Evolutionary conservation across 2,329 filamentous ascomycete genomes (phyloP).

Genomic region (Malbranchea zuffiana): DNA sequence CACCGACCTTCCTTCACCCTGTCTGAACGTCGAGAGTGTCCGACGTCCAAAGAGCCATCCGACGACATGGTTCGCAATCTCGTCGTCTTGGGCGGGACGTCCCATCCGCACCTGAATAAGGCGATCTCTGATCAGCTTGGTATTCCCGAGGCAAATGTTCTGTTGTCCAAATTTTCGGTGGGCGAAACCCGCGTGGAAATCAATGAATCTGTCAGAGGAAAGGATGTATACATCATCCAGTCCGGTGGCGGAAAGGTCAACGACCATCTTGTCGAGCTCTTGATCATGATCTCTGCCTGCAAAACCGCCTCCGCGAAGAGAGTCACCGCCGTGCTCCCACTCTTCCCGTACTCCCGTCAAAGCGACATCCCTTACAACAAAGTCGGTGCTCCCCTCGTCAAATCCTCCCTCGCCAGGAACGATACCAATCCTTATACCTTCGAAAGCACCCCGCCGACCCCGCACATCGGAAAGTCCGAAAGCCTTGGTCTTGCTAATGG

Average conservation of each 20-base stretch:
- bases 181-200: slow-evolving; percentile 95
- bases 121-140: slow-evolving; percentile 81
- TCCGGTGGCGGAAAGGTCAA: slow-evolving; percentile 88
- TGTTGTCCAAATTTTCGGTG: slow-evolving; percentile 84
- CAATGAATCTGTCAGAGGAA: slow-evolving; percentile 88
- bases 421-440: slow-evolving; percentile 63
- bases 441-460: slow-evolving; percentile 82
- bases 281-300: slow-evolving; percentile 98
- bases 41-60: slow-evolving; percentile 9
- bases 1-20: neutral
- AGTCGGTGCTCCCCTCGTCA: slow-evolving; percentile 73
- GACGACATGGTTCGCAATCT: slow-evolving; percentile 80
- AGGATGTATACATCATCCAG: slow-evolving; percentile 98
- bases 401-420: slow-evolving; percentile 41
- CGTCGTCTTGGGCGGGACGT: slow-evolving; percentile 84
- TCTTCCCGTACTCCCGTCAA: slow-evolving; percentile 95
- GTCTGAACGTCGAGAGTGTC: slow-evolving; percentile 8
- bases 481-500: slow-evolving; percentile 57
- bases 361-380: slow-evolving; percentile 97
- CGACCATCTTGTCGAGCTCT: slow-evolving; percentile 89
- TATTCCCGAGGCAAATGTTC: slow-evolving; percentile 71
- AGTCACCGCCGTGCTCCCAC: slow-evolving; percentile 84
- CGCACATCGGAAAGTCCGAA: slow-evolving; percentile 58
- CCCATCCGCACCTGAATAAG: slow-evolving; percentile 78
- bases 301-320: slow-evolving; percentile 85